Evolutionary conservation across 495 filamentous ascomycete genomes (phyloP).

Genomic region (Trypethelium eluteriae): DNA sequence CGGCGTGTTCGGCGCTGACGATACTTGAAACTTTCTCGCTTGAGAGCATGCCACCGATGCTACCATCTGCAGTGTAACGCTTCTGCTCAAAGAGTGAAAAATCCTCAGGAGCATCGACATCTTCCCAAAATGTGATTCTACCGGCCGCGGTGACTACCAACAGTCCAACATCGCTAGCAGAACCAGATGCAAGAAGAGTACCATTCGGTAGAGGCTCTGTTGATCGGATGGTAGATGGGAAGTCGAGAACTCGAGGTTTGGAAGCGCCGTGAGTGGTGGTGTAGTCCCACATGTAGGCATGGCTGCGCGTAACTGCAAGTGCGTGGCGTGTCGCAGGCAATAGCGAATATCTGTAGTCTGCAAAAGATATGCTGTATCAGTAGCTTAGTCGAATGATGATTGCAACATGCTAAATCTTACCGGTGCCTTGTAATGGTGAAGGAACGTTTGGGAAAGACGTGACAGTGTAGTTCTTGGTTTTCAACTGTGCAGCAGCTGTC

Average conservation of each 20-base stretch:
- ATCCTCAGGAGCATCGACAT: constrained; percentile 71
- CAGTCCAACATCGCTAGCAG: constrained; percentile 69
- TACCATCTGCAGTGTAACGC: constrained; percentile 65
- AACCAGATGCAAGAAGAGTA: constrained; percentile 63
- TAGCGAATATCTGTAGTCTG: constrained; percentile 18
- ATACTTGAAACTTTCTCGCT: constrained; percentile 72
- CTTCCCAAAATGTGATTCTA: constrained; percentile 90
- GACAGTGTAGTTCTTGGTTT: constrained; percentile 79
- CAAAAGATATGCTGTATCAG: constrained; percentile 16
- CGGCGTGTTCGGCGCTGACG: constrained; percentile 73
- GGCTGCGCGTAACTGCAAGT: constrained; percentile 65
- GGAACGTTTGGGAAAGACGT: constrained; percentile 76
- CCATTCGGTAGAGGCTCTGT: constrained; percentile 69
- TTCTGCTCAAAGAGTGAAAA: constrained; percentile 68
- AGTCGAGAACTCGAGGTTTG: constrained; percentile 56
- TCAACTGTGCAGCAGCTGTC: constrained; percentile 50
- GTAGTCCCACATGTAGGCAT: constrained; percentile 88
- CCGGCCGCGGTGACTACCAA: constrained; percentile 77
- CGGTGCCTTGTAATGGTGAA: constrained; percentile 25
- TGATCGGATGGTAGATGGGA: constrained; percentile 62
- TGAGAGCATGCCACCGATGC: constrained; percentile 61
- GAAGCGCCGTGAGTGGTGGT: constrained; percentile 45
- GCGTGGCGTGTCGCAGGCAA: constrained; percentile 46
- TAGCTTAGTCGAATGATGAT: not conserved
- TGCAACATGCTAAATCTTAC: constrained; percentile 19